These are phyloP conservation scores for Cercospora brassicicola DNA, from an alignment of 2,329 filamentous ascomycete genomes.

Conservation along the genomic window DNA sequence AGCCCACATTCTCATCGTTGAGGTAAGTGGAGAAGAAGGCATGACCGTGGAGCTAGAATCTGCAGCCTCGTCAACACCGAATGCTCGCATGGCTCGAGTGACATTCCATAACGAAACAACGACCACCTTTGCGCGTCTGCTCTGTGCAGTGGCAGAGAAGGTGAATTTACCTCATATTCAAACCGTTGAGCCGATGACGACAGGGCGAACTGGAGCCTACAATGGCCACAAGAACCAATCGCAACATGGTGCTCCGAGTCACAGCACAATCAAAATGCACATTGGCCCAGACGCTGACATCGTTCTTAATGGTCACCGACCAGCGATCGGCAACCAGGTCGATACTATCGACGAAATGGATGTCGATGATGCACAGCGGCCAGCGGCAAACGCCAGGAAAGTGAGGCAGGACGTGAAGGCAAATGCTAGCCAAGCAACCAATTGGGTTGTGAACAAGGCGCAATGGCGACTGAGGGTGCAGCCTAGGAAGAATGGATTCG, in stretches of 20 bases:
- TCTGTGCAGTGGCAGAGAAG: constrained; percentile 80
- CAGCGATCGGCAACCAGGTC: background rate
- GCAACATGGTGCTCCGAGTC: constrained; percentile 54
- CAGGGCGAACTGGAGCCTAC: constrained; percentile 55
- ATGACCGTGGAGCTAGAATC: constrained; percentile 26
- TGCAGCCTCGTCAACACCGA: constrained; percentile 10
- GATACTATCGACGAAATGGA: constrained; percentile 15
- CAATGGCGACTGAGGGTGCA: constrained; percentile 36
- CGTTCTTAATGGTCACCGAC: constrained; percentile 50
- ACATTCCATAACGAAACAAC: constrained; percentile 74
- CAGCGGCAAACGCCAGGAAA: constrained; percentile 6
- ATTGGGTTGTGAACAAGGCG: constrained; percentile 32
- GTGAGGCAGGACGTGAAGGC: constrained; percentile 13
- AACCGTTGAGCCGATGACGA: constrained; percentile 67
- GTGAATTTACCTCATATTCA: constrained; percentile 63
- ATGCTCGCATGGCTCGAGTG: constrained; percentile 47
- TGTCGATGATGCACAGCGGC: constrained; percentile 11
- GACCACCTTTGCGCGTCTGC: constrained; percentile 67
- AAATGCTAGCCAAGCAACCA: constrained; percentile 10
- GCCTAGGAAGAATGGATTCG: constrained; percentile 28
- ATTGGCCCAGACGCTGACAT: constrained; percentile 63
- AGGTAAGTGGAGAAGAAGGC: constrained; percentile 69
- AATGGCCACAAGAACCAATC: background rate
- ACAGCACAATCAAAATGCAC: constrained; percentile 66
- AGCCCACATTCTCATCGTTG: constrained; percentile 72